Base-by-base conservation (phyloP, 352 stramenopile genomes). In the Globisporangium cederbergense region DNA sequence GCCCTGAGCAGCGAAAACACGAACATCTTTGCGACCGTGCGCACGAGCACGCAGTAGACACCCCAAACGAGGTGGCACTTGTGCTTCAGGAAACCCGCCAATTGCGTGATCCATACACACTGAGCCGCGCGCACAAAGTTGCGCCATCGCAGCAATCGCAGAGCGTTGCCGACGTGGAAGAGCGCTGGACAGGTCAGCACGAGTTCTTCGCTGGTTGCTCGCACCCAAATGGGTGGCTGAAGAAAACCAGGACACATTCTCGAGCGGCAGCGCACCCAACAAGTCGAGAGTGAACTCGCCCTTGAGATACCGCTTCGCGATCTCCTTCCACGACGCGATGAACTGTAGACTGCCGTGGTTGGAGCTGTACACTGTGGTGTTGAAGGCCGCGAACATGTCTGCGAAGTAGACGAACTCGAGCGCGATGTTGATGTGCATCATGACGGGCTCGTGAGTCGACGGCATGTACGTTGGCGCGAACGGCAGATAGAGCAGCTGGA, bases 401-500 rank as follows among this genome's bases (percentile, higher is more conserved):
- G 59, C 20, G 28, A 61, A 20, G 13, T 66, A 66, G 38, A 60
- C 22, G 25, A 61, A 9, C 42, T 67, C 60, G 13, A 64, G 47
- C 34, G 11, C 40, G 22, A 53, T 45, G 36, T 59, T 59, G 59
- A 58, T 53, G 14, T 11, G 59, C 4, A 65, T 10, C 49, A 65
- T 59, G 13, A 20, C 6, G 14, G 20, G 7, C 6, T 52, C 49
- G 34, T 30, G 34, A 14, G 54, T 10, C 45, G 34, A 25, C 0
- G 22, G 8, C 22, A 57, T n/a, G 34, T 65, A 58, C 36, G 20
- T 28, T 14, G 49, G 47, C 1, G 32, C 59, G 28, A 65, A 53
- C 25, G 36, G 49, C 22, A 59, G 14, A 8, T 59, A 59, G 7
- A 65, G 2, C 30, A 65, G 10, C 36, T 65, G 49, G 22, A 65